Base-by-base conservation (phyloP, 495 filamentous ascomycete genomes). In the Friedmanniomyces simplex region DNA sequence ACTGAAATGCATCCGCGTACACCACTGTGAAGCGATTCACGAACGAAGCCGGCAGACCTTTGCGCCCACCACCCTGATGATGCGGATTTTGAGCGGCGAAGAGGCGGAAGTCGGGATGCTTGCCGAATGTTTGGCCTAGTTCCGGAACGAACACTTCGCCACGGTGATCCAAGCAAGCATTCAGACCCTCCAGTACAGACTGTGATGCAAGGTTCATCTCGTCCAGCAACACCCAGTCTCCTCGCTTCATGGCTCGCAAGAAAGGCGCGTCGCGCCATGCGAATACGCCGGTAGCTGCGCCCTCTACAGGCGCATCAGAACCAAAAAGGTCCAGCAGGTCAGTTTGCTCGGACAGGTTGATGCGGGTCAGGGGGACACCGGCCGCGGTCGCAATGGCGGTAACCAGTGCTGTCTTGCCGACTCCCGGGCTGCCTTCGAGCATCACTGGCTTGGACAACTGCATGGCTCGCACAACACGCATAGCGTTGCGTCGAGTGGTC, bases 181-280 rank as follows among this genome's bases (percentile, higher is more conserved):
- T 99, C 18, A 99, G 76, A 59, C 94, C 94, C 70, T 99, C 94
- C 1, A 99, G 82, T 24, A 99, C 90, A 6, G 91, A 94, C 67
- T 97, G 94, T 0, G 94, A 97, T 2, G 94, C 94, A 50, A 99
- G 67, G 64, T 99, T 99, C 94, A 99, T 96, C 75, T 99, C 94
- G 69, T 99, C 94, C 0, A 99, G 74, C 10, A 99, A 73, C 8
- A 97, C 91, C 94, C 94, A 99, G 60, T 91, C 82, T 13, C 94
- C 94, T 46, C 80, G 83, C 67, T 94, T 91, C 91, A 99, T 97
- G 10, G 94, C 94, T 67, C 85, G 84, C 34, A 99, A 73, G 67
- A 97, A 99, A 1, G 94, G 90, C 14, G 89, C 94, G 70, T 97
- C 91, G 57, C 89, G 81, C 94, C 94, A 99, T 5, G 82, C 82